phyloP scores from a whole-genome alignment of 108 stramenopile genomes.

The Stephanodiscus minutulus region DNA sequence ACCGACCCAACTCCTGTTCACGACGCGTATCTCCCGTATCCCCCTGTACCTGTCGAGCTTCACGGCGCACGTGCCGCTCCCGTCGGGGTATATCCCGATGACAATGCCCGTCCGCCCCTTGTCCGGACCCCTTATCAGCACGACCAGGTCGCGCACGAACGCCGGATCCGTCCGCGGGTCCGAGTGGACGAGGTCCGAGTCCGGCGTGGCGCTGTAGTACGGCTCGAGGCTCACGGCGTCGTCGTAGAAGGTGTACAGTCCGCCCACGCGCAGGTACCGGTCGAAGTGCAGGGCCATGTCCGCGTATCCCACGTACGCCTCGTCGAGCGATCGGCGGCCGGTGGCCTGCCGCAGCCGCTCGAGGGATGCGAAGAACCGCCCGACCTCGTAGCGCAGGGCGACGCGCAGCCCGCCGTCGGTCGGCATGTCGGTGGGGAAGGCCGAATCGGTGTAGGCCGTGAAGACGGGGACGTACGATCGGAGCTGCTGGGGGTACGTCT shows the following conservation, averaged over 20 bases:
- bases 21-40: constrained; percentile 80
- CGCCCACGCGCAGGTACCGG: constrained; percentile 80
- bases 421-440: constrained; percentile 79
- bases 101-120: constrained; percentile 85
- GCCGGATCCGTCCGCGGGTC: constrained; percentile 84
- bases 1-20: constrained; percentile 72
- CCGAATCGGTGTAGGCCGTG: constrained; percentile 83
- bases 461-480: constrained; percentile 85
- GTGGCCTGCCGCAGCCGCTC: constrained; percentile 71
- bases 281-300: constrained; percentile 88
- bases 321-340: constrained; percentile 58
- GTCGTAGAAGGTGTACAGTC: constrained; percentile 84
- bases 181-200: constrained; percentile 67
- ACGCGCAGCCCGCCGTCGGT: constrained; percentile 81
- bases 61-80: constrained; percentile 64
- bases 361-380: constrained; percentile 79
- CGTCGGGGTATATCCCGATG: constrained; percentile 83
- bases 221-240: constrained; percentile 68
- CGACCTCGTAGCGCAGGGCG: constrained; percentile 85
- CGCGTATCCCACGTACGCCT: constrained; percentile 80
- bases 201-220: constrained; percentile 61
- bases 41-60: constrained; percentile 79
- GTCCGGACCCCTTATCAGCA: constrained; percentile 76
- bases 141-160: constrained; percentile 77
- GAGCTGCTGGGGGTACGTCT: constrained; percentile 70